Evolutionary conservation across 139 green algal genomes (phyloP), one percentile per base, ranked within the genome.

Genomic region (Chlamydomonas sphaeroides): DNA sequence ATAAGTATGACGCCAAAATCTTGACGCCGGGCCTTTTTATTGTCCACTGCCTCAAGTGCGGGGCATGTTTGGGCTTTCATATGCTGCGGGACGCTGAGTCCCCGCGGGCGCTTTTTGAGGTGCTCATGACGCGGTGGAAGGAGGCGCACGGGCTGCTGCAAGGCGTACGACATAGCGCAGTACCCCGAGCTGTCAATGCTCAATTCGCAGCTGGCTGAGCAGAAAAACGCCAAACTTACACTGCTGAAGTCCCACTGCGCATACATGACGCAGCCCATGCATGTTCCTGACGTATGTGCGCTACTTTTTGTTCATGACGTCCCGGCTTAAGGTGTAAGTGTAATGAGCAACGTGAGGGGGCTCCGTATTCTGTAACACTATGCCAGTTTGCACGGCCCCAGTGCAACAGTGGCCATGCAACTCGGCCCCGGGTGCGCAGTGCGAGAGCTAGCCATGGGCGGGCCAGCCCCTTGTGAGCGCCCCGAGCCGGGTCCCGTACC

Each of bases 241-340:
- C 56, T 73, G 4, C 5, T 73, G 6, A 73, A 73, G 66, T 56
- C 66, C 0, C 66, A 73, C 39, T 73, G 66, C 39, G 66, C 66
- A 7, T 69, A 32, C 20, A 69, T 69, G 65, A n/a, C 65, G 1
- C 65, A 69, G 65, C 33, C 65, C 17, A 36, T n/a, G n/a, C n/a
- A n/a, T 57, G 25, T 73, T 73, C 39, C 39, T 73, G 38, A 26
- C 56, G 7, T 56, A 73, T 26, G 39, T 73, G 25, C 38, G 66
- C 0, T 73, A 56, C 66, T 73, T 73, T 3, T 5, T 73, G 4
- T 56, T 28, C 39, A 56, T 35, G 66, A 73, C 65, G 49, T 56
- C n/a, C n/a, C n/a, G n/a, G n/a, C n/a, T n/a, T n/a, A n/a, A n/a
- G n/a, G n/a, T n/a, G n/a, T n/a, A n/a, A n/a, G n/a, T n/a, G n/a